Evolutionary conservation across 73 alveolate species (phyloP).

Genomic region (Diophrys appendiculata): DNA sequence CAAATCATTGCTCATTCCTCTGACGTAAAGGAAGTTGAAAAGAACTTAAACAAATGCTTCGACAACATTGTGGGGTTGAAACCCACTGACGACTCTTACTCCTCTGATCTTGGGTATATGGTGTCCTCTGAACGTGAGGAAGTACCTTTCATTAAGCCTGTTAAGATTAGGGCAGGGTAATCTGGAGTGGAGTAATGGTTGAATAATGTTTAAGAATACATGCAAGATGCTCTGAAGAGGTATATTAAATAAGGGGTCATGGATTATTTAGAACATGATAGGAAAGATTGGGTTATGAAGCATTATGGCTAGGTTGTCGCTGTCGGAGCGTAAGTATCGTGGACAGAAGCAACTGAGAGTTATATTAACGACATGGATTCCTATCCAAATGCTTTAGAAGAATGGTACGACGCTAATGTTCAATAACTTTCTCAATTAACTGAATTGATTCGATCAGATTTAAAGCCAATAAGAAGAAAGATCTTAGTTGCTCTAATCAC

Average conservation of each 20-base stretch:
- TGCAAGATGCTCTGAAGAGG: conserved; percentile 89
- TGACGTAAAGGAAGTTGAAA: conserved; percentile 71
- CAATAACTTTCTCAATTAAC: conserved; percentile 48
- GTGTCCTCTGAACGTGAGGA: conserved; percentile 95
- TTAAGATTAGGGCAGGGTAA: conserved; percentile 51
- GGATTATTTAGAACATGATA: conserved; percentile 45
- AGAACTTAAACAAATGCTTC: conserved; percentile 86
- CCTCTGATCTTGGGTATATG: conserved; percentile 82
- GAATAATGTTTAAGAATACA: conserved; percentile 81
- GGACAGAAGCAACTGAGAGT: conserved; percentile 48
- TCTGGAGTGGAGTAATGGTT: conserved; percentile 57
- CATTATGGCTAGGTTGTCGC: conserved; percentile 51
- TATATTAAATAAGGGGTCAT: conserved; percentile 78
- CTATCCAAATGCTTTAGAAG: conserved; percentile 35
- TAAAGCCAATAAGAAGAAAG: conserved; percentile 77
- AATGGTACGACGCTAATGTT: conserved; percentile 8
- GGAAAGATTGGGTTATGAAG: conserved; percentile 54
- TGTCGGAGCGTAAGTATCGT: conserved; percentile 36
- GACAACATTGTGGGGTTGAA: conserved; percentile 87
- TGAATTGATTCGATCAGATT: conserved; percentile 85
- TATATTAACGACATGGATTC: conserved; percentile 37
- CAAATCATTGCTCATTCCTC: conserved; percentile 91
- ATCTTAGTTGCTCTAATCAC: conserved; percentile 91
- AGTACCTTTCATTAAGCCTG: conserved; percentile 55
- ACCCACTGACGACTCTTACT: conserved; percentile 71